phyloP scores from a whole-genome alignment of 2,329 filamentous ascomycete genomes.

The Emmonsia crescens region DNA sequence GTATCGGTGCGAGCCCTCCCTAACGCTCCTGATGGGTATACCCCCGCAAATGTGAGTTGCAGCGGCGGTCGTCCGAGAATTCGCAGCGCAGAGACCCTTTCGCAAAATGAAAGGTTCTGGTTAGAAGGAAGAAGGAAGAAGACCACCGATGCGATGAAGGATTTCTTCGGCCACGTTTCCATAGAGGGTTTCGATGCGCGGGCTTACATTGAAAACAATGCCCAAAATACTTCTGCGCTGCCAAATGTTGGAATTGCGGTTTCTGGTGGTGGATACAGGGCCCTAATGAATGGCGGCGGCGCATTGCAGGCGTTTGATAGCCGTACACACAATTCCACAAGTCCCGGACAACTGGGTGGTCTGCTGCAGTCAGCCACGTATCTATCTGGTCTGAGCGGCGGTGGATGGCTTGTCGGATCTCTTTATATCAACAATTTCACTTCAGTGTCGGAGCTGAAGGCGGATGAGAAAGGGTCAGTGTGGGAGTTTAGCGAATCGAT shows the following conservation, averaged over 20 bases:
- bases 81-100: constrained; percentile 52
- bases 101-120: constrained; percentile 62
- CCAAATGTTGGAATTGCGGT: constrained; percentile 66
- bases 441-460: constrained; percentile 47
- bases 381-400: constrained; percentile 68
- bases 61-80: constrained; percentile 59
- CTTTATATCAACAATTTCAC: constrained; percentile 70
- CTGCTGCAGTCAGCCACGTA: constrained; percentile 74
- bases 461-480: constrained; percentile 36
- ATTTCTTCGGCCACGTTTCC: constrained; percentile 59
- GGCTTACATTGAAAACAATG: constrained; percentile 54
- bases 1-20: constrained; percentile 32
- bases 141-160: constrained; percentile 63
- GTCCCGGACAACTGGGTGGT: constrained; percentile 61
- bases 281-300: constrained; percentile 75
- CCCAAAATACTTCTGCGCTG: constrained; percentile 45
- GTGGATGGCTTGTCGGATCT: constrained; percentile 75
- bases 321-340: constrained; percentile 53
- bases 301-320: constrained; percentile 68
- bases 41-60: constrained; percentile 57
- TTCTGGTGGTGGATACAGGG: constrained; percentile 77
- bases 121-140: constrained; percentile 58
- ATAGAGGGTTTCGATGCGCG: constrained; percentile 71
- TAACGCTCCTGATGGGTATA: constrained; percentile 57
- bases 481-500: constrained; percentile 57